A percentile compares a stretch with the other conserved stretches of the same genome.
Evolutionary conservation across 1,139 yeast species (phyloP).

Genomic region (Protomyces pachydermus): DNA sequence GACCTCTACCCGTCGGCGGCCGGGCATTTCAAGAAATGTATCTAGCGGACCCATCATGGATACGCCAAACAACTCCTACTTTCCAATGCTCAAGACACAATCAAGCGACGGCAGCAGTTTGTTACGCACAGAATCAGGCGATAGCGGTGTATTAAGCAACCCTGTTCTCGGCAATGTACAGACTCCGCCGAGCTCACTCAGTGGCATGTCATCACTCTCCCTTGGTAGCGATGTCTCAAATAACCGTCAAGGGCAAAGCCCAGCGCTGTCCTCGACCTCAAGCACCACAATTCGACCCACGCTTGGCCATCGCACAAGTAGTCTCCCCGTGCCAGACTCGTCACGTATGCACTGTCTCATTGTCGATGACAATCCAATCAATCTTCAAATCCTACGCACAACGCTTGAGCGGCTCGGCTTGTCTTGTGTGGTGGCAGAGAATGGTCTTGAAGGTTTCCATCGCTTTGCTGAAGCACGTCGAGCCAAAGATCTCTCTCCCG

Average conservation of each 20-base stretch:
- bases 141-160: neutral
- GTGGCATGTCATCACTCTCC: neutral
- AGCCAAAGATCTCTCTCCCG: neutral
- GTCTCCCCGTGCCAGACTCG: neutral
- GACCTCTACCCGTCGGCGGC: neutral
- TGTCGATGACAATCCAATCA: slow-evolving; percentile 23
- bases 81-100: neutral
- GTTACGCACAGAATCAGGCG: neutral
- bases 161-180: neutral
- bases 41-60: neutral
- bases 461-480: neutral
- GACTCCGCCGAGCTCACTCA: neutral
- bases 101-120: neutral
- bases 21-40: neutral
- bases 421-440: slow-evolving; percentile 6
- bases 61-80: neutral
- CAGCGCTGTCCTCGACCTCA: neutral
- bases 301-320: neutral
- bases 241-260: neutral
- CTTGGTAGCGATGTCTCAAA: neutral
- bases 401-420: slow-evolving; percentile 12
- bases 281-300: neutral
- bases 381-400: slow-evolving; percentile 9
- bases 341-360: slow-evolving; percentile 1
- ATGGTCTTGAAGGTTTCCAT: slow-evolving; percentile 3